phyloP scores from a whole-genome alignment of 2,329 filamentous ascomycete species.

The Alternaria infectoria region DNA sequence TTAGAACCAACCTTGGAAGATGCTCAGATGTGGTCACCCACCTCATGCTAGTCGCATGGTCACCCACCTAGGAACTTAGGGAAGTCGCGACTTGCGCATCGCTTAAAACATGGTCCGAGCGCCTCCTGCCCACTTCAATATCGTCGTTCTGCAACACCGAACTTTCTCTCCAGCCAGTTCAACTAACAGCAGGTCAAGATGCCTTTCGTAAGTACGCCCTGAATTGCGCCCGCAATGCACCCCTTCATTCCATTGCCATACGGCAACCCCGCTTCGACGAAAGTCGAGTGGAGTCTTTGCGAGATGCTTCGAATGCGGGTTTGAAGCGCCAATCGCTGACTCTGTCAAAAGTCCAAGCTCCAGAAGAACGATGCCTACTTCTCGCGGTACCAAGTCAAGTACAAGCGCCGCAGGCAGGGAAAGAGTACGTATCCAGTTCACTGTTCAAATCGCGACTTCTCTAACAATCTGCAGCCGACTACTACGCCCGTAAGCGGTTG shows the following conservation, averaged over 20 bases:
- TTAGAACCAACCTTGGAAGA: not conserved
- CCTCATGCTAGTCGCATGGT: slow-evolving; percentile 6
- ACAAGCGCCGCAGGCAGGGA: slow-evolving; percentile 92
- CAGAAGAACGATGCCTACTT: slow-evolving; percentile 99
- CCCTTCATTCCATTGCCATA: slow-evolving; percentile 19
- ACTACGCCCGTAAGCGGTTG: slow-evolving; percentile 99
- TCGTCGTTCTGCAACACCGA: slow-evolving; percentile 17
- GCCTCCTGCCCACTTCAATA: slow-evolving; percentile 17
- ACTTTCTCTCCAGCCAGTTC: slow-evolving; percentile 35
- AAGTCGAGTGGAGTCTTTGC: slow-evolving; percentile 54
- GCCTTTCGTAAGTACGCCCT: slow-evolving; percentile 56
- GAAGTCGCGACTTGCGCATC: slow-evolving; percentile 14
- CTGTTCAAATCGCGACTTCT: not conserved
- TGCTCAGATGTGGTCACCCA: slow-evolving; percentile 5
- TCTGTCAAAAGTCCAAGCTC: slow-evolving; percentile 88
- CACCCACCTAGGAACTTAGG: slow-evolving; percentile 13
- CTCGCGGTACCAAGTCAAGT: slow-evolving; percentile 99
- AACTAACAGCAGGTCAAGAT: slow-evolving; percentile 48
- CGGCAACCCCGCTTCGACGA: slow-evolving; percentile 36
- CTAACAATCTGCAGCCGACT: slow-evolving; percentile 81
- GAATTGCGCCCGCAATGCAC: slow-evolving; percentile 18
- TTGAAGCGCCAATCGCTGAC: slow-evolving; percentile 99
- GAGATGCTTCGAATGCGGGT: slow-evolving; percentile 89
- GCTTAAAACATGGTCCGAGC: slow-evolving; percentile 19
- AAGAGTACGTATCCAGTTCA: slow-evolving; percentile 80